Base-by-base conservation (phyloP, 768 basidiomycete genomes). In the Chalciporus sphaerocephalus region DNA sequence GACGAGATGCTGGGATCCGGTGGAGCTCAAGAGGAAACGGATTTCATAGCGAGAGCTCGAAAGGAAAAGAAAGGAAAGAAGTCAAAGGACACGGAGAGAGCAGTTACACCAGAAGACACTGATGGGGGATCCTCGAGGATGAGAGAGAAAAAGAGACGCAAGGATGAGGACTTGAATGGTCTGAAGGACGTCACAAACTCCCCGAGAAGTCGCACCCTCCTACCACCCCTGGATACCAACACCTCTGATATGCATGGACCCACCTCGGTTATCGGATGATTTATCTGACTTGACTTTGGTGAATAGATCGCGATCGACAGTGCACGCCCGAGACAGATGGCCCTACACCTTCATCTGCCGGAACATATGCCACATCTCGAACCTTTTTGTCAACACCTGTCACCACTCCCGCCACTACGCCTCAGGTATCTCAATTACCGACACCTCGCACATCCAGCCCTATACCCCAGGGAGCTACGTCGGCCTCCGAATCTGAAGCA, bases 161-260 rank as follows among this genome's bases (percentile, higher is more conserved):
- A 59, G 38, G 68, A 67, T 23, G 57, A 59, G 34, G 74, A 71
- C 23, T 56, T 62, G 28, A 51, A 61, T 47, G 60, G 67, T 51
- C 66, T 83, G 47, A 82, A 80, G 67, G 83, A 85, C 57, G 75
- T 83, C 51, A 83, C 81, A 21, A 83, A 80, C 60, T 75, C 80
- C 6, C 74, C 76, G 16, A 64, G 68, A 48, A 59, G 61, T 30
- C 72, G 68, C 42, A 42, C 56, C 17, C 53, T 49, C 11, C 65
- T 72, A 46, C 65, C 65, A 2, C 64, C 58, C 13, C 53, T 72
- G 27, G 70, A 74, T 41, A 72, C 59, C 28, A 62, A 60, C 42
- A 40, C 56, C 13, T 62, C 66, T 45, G 69, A 72, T 75, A 46
- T 43, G 69, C 54, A 32, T 46, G 9, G 13, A 23, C 15, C 10